phyloP scores from a whole-genome alignment of 192 early-diverging fungal species.

The Haplosporangium gracile region DNA sequence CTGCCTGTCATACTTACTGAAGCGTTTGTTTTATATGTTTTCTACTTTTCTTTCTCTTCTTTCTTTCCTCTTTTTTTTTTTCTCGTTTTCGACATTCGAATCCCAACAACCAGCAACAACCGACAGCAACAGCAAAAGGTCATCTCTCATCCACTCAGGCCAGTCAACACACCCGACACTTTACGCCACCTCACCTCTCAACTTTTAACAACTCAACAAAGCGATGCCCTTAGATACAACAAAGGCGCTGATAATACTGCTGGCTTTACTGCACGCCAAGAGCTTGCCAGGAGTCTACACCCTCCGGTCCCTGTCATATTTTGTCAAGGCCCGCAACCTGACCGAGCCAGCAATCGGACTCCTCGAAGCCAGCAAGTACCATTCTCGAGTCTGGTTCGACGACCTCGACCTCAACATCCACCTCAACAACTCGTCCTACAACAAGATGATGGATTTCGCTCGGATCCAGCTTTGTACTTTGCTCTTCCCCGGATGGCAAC shows the following conservation, averaged over 20 bases:
- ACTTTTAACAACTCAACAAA: not conserved
- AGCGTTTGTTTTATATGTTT: not conserved
- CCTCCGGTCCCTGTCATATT: slow-evolving; percentile 50
- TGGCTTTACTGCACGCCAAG: slow-evolving; percentile 53
- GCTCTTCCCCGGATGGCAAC: slow-evolving; percentile 50
- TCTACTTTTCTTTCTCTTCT: not conserved
- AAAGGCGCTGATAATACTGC: slow-evolving; percentile 33
- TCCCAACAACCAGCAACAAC: not conserved
- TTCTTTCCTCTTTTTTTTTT: not conserved
- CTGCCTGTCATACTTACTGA: not conserved
- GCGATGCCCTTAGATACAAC: slow-evolving; percentile 28
- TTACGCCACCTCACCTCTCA: not conserved
- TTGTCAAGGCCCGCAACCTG: slow-evolving; percentile 24
- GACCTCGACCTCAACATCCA: slow-evolving; percentile 67
- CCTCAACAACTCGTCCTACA: slow-evolving; percentile 65
- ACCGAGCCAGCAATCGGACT: slow-evolving; percentile 45
- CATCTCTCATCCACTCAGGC: not conserved
- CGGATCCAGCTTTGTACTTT: slow-evolving; percentile 54
- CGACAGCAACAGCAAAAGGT: not conserved
- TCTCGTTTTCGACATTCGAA: not conserved
- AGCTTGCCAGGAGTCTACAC: slow-evolving; percentile 62
- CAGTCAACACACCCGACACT: not conserved
- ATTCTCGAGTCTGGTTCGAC: slow-evolving; percentile 63
- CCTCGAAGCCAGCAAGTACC: slow-evolving; percentile 47
- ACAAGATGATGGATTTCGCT: slow-evolving; percentile 66